Evolutionary conservation across 2,329 filamentous ascomycete species (phyloP).

Genomic region (Venturia aucupariae): DNA sequence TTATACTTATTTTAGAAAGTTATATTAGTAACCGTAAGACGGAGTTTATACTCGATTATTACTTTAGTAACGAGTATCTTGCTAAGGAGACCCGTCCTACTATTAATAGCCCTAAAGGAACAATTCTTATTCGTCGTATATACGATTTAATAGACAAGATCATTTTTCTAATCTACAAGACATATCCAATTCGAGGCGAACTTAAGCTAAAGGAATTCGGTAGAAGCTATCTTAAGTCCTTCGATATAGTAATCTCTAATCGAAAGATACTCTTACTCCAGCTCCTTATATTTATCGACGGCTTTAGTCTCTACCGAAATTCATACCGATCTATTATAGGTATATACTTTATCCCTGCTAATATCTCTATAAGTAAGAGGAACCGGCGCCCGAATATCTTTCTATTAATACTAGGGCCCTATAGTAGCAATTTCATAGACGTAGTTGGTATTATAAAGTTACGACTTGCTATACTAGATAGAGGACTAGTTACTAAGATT

Average conservation of each 20-base stretch:
- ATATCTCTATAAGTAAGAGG: background rate
- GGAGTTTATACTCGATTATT: background rate
- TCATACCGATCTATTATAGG: background rate
- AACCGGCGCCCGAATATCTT: background rate
- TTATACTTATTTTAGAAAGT: background rate
- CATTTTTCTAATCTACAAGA: background rate
- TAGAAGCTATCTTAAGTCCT: background rate
- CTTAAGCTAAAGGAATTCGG: background rate
- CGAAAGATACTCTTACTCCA: background rate
- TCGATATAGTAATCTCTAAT: background rate
- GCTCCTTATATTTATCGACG: background rate
- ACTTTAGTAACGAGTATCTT: background rate
- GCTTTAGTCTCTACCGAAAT: background rate
- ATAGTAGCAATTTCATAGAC: background rate
- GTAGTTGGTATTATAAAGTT: background rate
- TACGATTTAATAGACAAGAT: background rate
- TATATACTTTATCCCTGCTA: background rate
- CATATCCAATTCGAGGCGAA: background rate
- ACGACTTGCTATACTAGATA: background rate
- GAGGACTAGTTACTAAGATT: background rate
- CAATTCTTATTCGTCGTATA: background rate
- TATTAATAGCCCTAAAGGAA: background rate
- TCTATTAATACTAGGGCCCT: background rate
- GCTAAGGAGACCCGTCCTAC: background rate
- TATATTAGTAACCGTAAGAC: background rate